Percentiles rank a stretch among this genome's conserved stretches.
Conservation (phyloP, 441 rosid species). For the Manihot esculenta region DNA sequence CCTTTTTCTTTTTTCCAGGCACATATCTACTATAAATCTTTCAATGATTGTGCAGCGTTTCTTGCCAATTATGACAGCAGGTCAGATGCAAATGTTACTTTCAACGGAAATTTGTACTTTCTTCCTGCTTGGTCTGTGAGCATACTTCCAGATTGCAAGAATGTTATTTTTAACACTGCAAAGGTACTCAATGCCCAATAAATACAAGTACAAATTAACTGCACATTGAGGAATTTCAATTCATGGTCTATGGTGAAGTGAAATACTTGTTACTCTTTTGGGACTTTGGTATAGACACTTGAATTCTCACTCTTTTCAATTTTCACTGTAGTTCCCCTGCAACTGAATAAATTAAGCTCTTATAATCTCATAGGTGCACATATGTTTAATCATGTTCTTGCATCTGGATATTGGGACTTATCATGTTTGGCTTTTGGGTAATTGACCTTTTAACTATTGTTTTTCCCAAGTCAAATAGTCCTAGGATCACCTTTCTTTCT, state of each 20-base stretch:
- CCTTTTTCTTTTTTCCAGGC: conserved; percentile 38
- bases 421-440: neutral
- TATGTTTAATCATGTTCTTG: too few species aligned
- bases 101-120: conserved; percentile 47
- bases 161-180: conserved; percentile 58
- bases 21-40: conserved; percentile 54
- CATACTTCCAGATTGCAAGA: conserved; percentile 68
- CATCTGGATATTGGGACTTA: too few species aligned
- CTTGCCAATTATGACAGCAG: conserved; percentile 52
- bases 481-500: neutral
- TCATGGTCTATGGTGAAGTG: neutral
- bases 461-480: neutral
- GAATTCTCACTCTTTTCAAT: too few species aligned
- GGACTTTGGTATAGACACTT: neutral
- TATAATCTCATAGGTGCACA: too few species aligned
- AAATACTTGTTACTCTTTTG: neutral
- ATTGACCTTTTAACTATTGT: neutral
- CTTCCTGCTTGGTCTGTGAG: conserved; percentile 85
- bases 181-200: conserved; percentile 38
- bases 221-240: too few species aligned
- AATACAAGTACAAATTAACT: neutral
- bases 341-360: too few species aligned
- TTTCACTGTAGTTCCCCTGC: too few species aligned
- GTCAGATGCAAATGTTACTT: conserved; percentile 49
- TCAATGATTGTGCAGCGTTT: conserved; percentile 60